Percentiles rank a stretch among this genome's conserved stretches.
Evolutionary conservation across 1,284 basidiomycete genomes (phyloP).

Genomic region (Irpex sp.): DNA sequence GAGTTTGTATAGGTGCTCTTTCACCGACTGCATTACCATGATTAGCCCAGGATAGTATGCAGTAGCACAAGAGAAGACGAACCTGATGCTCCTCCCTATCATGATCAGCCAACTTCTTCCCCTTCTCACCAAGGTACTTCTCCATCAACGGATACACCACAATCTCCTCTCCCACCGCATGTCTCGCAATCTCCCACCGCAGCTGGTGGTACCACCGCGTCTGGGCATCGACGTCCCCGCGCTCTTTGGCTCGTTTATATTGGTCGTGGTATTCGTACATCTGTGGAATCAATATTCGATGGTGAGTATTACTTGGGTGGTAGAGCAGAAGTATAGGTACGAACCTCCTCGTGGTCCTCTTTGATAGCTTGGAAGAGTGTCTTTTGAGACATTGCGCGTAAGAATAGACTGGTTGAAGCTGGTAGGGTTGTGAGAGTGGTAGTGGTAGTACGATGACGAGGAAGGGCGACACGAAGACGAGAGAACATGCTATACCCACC

Average conservation of each 20-base stretch:
- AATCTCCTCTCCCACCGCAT: conserved; percentile 64
- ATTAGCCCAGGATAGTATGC: not conserved
- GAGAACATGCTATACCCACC: not conserved
- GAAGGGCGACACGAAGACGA: not conserved
- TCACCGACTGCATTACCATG: conserved; percentile 33
- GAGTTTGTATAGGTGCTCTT: conserved; percentile 45
- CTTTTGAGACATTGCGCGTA: conserved; percentile 25
- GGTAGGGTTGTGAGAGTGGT: not conserved
- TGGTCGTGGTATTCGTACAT: conserved; percentile 57
- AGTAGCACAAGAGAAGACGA: not conserved
- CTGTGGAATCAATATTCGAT: conserved; percentile 17
- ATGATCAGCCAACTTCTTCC: conserved; percentile 49
- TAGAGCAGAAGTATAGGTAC: not conserved
- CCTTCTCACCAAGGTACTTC: conserved; percentile 50
- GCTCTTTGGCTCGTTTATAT: conserved; percentile 36
- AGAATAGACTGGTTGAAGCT: not conserved
- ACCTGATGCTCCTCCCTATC: conserved; percentile 62
- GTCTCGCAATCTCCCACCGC: conserved; percentile 58
- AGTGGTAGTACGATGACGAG: not conserved
- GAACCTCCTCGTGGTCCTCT: conserved; percentile 43
- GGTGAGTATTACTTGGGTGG: not conserved
- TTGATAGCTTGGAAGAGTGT: conserved; percentile 39
- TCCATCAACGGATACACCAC: conserved; percentile 69
- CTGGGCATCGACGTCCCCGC: conserved; percentile 44
- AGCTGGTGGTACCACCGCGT: conserved; percentile 54